Conservation (phyloP, 805 yeast species). For the Sugiyamaella americana region DNA sequence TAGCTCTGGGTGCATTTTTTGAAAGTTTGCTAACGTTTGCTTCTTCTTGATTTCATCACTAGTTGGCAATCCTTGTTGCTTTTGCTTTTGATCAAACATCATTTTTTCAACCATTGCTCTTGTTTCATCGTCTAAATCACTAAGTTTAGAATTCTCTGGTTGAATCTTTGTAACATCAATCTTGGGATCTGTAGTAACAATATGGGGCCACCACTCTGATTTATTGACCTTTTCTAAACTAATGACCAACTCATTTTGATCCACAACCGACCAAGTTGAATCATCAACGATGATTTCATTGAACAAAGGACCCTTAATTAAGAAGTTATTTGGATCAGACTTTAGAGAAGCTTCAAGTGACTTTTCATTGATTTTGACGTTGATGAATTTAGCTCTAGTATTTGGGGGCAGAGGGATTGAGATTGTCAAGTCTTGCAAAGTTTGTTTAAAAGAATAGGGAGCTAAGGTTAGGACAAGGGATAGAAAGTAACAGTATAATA, state of each 20-base stretch:
- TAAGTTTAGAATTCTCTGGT: slow-evolving; percentile 37
- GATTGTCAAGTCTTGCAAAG: slow-evolving; percentile 39
- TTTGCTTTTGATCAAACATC: slow-evolving; percentile 43
- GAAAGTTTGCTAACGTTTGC: slow-evolving; percentile 34
- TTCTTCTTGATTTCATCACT: slow-evolving; percentile 34
- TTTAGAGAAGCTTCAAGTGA: slow-evolving; percentile 25
- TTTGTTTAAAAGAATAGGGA: slow-evolving; percentile 35
- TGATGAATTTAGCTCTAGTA: slow-evolving; percentile 33
- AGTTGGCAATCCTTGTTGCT: slow-evolving; percentile 35
- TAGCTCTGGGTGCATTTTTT: slow-evolving; percentile 39
- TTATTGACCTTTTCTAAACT: slow-evolving; percentile 34
- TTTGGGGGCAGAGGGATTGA: slow-evolving; percentile 28
- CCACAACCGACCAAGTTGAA: slow-evolving; percentile 40
- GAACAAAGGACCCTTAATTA: slow-evolving; percentile 34
- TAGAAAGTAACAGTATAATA: no score
- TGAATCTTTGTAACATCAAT: slow-evolving; percentile 36
- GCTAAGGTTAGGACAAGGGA: neutral
- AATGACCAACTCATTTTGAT: slow-evolving; percentile 32
- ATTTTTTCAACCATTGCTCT: slow-evolving; percentile 41
- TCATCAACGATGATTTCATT: slow-evolving; percentile 31
- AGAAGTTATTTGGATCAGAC: slow-evolving; percentile 15
- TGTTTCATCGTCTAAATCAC: slow-evolving; percentile 40
- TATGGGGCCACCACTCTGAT: slow-evolving; percentile 45
- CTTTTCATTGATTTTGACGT: slow-evolving; percentile 25
- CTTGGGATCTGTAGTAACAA: slow-evolving; percentile 32